Conservation (phyloP, 2,329 filamentous ascomycete species). For the Emmonsiellopsis sp. region DNA sequence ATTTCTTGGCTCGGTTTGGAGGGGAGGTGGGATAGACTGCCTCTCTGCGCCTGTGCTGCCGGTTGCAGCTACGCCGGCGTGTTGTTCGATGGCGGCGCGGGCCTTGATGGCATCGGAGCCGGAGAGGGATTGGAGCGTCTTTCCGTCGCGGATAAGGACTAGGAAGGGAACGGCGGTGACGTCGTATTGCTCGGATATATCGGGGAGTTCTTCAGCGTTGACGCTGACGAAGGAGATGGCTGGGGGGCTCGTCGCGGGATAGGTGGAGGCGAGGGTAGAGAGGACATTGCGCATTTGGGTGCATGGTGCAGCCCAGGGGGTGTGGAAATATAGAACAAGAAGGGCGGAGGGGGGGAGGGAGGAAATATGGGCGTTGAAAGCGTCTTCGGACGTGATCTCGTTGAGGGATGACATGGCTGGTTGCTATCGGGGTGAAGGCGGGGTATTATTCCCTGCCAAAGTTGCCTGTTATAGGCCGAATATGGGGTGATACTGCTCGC, state of each 20-base stretch:
- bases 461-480: not conserved
- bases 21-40: constrained; percentile 30
- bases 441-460: not conserved
- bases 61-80: constrained; percentile 48
- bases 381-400: constrained; percentile 64
- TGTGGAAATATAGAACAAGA: constrained; percentile 86
- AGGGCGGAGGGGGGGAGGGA: constrained; percentile 61
- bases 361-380: constrained; percentile 62
- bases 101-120: constrained; percentile 85
- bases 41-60: constrained; percentile 21
- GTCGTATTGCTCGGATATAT: constrained; percentile 85
- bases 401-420: constrained; percentile 62
- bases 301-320: constrained; percentile 93
- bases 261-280: constrained; percentile 74
- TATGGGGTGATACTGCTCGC: no score
- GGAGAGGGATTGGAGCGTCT: constrained; percentile 75
- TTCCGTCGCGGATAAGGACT: constrained; percentile 66
- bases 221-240: constrained; percentile 76
- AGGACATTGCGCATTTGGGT: constrained; percentile 87
- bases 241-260: constrained; percentile 58
- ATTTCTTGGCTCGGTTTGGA: constrained; percentile 30
- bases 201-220: constrained; percentile 88
- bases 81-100: constrained; percentile 72
- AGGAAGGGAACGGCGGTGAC: constrained; percentile 92
- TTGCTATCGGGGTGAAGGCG: not conserved